Percentiles rank a stretch among this genome's conserved stretches.
Conservation (phyloP, 495 filamentous ascomycete genomes). For the Aspergillus saccharolyticus region DNA sequence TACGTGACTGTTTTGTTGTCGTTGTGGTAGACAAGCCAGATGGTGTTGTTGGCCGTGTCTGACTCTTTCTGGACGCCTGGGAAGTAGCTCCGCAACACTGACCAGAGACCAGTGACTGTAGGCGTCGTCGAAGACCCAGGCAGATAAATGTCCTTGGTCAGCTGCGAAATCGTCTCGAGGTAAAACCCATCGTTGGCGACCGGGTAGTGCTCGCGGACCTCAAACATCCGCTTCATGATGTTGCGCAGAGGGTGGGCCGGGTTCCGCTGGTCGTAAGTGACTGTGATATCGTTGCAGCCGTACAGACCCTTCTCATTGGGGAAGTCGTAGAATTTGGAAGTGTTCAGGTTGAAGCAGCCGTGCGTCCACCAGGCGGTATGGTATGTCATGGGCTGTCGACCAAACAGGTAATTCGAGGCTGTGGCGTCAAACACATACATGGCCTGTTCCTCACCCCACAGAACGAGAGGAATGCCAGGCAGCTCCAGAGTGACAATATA, state of each 20-base stretch:
- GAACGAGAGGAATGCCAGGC: constrained; percentile 45
- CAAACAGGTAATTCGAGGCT: constrained; percentile 47
- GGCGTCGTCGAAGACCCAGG: constrained; percentile 39
- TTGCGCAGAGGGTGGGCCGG: constrained; percentile 47
- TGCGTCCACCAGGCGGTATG: constrained; percentile 48
- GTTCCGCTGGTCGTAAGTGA: constrained; percentile 49
- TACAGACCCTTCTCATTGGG: constrained; percentile 37
- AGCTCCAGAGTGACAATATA: constrained; percentile 43
- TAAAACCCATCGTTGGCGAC: constrained; percentile 45
- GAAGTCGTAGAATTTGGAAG: constrained; percentile 40
- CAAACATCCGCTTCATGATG: constrained; percentile 44
- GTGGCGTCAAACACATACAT: constrained; percentile 48
- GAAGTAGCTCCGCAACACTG: constrained; percentile 43
- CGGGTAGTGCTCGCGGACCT: constrained; percentile 43
- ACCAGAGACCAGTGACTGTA: constrained; percentile 47
- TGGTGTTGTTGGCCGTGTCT: constrained; percentile 26
- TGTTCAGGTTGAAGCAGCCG: constrained; percentile 47
- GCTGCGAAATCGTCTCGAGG: constrained; percentile 38
- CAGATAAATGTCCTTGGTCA: constrained; percentile 38
- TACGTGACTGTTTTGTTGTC: constrained; percentile 39
- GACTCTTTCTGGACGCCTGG: constrained; percentile 30
- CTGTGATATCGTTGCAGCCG: constrained; percentile 45
- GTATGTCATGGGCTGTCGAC: constrained; percentile 46
- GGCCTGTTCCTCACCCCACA: constrained; percentile 52
- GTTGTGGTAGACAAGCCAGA: constrained; percentile 50